A percentile compares a stretch with the other conserved stretches of the same genome.
phyloP scores from a whole-genome alignment of 148 eudicot genomes.

The Rheum nobile region DNA sequence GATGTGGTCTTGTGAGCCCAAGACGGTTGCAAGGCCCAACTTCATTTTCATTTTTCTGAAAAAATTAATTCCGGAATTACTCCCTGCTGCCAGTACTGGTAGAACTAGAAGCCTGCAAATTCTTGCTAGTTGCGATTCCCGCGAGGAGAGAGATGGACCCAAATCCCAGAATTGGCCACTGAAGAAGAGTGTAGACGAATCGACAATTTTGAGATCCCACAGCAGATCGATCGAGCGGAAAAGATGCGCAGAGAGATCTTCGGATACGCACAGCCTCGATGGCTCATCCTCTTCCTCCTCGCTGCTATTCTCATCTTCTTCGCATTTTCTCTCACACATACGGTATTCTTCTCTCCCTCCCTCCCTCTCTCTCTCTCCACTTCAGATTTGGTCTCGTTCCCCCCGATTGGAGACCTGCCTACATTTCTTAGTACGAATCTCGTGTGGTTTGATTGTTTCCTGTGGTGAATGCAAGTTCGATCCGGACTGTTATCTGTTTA shows the following conservation, averaged over 20 bases:
- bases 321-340: constrained; percentile 3
- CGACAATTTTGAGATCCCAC: neutral
- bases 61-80: neutral
- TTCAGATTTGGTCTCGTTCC: neutral
- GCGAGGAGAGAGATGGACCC: neutral
- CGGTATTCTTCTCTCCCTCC: neutral
- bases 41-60: neutral
- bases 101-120: neutral
- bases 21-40: too few relatives aligned
- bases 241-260: constrained; percentile 10
- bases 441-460: neutral
- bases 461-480: neutral
- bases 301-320: constrained; percentile 9
- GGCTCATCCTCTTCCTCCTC: constrained; percentile 5
- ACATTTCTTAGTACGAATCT: neutral
- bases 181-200: neutral
- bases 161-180: neutral
- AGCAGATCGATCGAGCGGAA: neutral
- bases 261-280: constrained; percentile 8
- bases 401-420: neutral
- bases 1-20: too few relatives aligned
- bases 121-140: neutral
- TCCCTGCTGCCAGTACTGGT: neutral
- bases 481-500: neutral
- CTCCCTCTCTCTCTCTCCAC: neutral